phyloP scores from a whole-genome alignment of 345 rosid species.

The Bruguiera gymnorhiza region DNA sequence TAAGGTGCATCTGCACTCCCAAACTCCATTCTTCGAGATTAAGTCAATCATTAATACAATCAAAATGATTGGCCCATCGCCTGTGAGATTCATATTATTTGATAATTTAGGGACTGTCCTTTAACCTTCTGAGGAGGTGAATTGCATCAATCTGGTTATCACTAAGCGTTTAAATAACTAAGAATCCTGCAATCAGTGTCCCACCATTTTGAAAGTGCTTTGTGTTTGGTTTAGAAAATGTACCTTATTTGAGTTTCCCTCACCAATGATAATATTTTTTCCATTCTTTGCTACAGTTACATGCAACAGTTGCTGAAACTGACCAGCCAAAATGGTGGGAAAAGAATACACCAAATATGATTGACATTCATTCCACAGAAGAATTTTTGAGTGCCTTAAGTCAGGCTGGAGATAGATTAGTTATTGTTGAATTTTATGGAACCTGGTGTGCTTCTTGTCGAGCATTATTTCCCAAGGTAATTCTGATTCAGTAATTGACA shows the following conservation, averaged over 20 bases:
- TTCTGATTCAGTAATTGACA: not conserved
- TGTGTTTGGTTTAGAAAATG: not conserved
- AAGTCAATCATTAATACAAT: not conserved
- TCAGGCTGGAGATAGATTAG: conserved; percentile 75
- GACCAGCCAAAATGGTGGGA: conserved; percentile 97
- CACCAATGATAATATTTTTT: not conserved
- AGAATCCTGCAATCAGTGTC: too few species aligned
- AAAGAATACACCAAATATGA: conserved; percentile 77
- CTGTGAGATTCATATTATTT: not conserved
- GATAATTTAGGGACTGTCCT: not conserved
- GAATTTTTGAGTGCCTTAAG: conserved; percentile 73
- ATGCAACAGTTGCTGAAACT: conserved; percentile 61
- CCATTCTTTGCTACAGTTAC: conserved; percentile 43
- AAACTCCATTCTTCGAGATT: too few species aligned
- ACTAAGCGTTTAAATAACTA: too few species aligned
- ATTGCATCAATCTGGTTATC: not conserved
- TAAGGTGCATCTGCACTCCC: too few species aligned
- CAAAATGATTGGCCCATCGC: not conserved
- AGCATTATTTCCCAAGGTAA: conserved; percentile 81
- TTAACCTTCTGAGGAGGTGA: not conserved
- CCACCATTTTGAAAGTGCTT: too few species aligned
- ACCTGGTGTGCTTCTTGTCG: conserved; percentile 97
- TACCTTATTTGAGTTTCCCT: conserved; percentile 9
- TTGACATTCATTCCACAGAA: conserved; percentile 82
- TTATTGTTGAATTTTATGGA: conserved; percentile 92